A percentile compares a stretch with the other conserved stretches of the same genome.
These are phyloP conservation scores for Mortierella sp. DNA, from an alignment of 371 early-diverging fungal genomes.

Conservation along the genomic window DNA sequence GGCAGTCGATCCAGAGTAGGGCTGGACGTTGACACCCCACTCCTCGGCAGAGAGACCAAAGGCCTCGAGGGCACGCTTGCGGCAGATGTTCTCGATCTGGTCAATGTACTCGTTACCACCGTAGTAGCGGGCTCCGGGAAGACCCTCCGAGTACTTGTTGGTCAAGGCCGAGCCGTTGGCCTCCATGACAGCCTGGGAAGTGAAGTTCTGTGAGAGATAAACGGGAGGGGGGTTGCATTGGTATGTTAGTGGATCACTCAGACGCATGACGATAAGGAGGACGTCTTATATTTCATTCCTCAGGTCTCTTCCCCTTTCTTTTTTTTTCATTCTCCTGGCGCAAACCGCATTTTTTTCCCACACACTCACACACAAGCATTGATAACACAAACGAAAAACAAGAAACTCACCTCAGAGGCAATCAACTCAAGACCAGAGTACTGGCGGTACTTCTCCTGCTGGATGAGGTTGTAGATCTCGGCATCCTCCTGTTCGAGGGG, in stretches of 20 bases:
- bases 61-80: constrained; percentile 94
- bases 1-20: constrained; percentile 98
- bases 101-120: constrained; percentile 99
- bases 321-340: constrained; percentile 4
- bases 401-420: constrained; percentile 90
- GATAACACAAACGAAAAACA: neutral
- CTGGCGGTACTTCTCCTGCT: constrained; percentile 98
- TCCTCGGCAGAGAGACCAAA: constrained; percentile 92
- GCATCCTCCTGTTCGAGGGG: constrained; percentile 89
- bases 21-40: constrained; percentile 99
- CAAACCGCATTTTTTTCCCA: neutral
- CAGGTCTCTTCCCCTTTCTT: constrained; percentile 8
- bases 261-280: neutral
- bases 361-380: constrained; percentile 5
- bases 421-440: constrained; percentile 97
- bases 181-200: constrained; percentile 97
- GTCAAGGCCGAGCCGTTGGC: constrained; percentile 98
- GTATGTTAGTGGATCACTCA: neutral
- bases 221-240: neutral
- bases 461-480: constrained; percentile 93
- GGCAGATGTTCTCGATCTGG: constrained; percentile 95
- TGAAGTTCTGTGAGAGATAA: constrained; percentile 88
- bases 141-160: constrained; percentile 99
- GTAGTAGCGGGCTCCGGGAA: constrained; percentile 94
- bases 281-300: neutral